phyloP scores from a whole-genome alignment of 225 moss, liverwort and hornwort species.

The Pleurozium schreberi region DNA sequence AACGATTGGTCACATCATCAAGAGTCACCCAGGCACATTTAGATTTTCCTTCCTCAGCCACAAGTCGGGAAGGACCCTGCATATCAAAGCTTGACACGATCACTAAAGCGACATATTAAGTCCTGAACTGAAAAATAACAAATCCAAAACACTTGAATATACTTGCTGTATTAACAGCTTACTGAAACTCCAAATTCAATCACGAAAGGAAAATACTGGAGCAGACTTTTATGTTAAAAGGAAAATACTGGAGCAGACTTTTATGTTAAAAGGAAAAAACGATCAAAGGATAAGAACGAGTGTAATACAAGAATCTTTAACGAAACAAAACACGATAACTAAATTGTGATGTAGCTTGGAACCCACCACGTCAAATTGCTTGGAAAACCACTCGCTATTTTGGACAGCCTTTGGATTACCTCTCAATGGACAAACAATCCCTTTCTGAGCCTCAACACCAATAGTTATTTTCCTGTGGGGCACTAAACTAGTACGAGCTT shows the following conservation, averaged over 20 bases:
- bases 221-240: background rate
- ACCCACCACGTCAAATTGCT: slow-evolving; percentile 81
- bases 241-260: background rate
- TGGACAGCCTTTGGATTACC: background rate
- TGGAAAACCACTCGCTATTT: slow-evolving; percentile 71
- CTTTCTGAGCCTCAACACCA: too few species aligned
- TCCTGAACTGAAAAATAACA: background rate
- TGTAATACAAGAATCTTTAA: background rate
- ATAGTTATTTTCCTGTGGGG: too few species aligned
- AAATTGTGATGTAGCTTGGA: background rate
- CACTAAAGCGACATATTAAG: background rate
- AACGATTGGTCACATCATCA: slow-evolving; percentile 69
- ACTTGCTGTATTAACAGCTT: background rate
- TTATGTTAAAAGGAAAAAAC: background rate
- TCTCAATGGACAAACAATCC: background rate
- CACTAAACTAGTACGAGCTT: background rate
- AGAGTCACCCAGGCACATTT: slow-evolving; percentile 65
- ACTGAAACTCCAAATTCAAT: background rate
- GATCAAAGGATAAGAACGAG: background rate
- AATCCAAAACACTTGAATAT: background rate
- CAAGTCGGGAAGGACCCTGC: slow-evolving; percentile 91
- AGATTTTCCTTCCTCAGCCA: slow-evolving; percentile 88
- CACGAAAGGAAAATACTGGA: background rate
- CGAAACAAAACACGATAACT: background rate
- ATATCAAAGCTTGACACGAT: background rate